These are phyloP conservation scores for Brassica carinata DNA, from an alignment of 345 rosid species.

Conservation along the genomic window DNA sequence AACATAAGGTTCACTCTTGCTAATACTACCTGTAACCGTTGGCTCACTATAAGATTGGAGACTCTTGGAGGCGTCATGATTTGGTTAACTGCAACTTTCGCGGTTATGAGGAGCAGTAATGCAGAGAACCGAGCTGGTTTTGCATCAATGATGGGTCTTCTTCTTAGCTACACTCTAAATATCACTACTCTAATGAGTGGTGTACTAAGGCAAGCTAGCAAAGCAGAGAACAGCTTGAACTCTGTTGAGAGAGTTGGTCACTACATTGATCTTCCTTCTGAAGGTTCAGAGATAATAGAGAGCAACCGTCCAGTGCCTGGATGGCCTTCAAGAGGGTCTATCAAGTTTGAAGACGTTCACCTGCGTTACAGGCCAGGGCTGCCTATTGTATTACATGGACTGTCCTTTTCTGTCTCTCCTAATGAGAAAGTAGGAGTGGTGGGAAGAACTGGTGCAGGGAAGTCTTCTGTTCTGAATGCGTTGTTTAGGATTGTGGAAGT, in stretches of 20 bases:
- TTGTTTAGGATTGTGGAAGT: constrained; percentile 84
- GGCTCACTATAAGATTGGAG: constrained; percentile 87
- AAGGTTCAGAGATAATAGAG: constrained; percentile 69
- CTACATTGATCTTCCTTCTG: constrained; percentile 84
- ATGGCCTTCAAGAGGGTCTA: constrained; percentile 85
- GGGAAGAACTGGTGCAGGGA: constrained; percentile 98
- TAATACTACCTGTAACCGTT: constrained; percentile 71
- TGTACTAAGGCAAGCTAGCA: constrained; percentile 85
- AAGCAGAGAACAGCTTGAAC: constrained; percentile 93
- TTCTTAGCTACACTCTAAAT: constrained; percentile 84
- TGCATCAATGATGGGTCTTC: constrained; percentile 94
- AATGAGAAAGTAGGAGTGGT: constrained; percentile 88
- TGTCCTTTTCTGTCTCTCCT: constrained; percentile 62
- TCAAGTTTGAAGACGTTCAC: constrained; percentile 78
- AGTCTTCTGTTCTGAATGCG: constrained; percentile 93
- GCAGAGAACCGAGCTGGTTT: constrained; percentile 60
- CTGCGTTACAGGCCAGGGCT: constrained; percentile 90
- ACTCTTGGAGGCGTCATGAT: constrained; percentile 91
- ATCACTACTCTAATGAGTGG: constrained; percentile 75
- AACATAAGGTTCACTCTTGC: constrained; percentile 88
- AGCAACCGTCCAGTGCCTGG: constrained; percentile 71
- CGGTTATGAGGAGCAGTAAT: constrained; percentile 72
- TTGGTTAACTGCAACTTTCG: constrained; percentile 87
- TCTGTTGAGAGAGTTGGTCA: constrained; percentile 89
- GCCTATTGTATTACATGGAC: constrained; percentile 82